phyloP scores from a whole-genome alignment of 441 rosid genomes.

The Adansonia rubrostipa region DNA sequence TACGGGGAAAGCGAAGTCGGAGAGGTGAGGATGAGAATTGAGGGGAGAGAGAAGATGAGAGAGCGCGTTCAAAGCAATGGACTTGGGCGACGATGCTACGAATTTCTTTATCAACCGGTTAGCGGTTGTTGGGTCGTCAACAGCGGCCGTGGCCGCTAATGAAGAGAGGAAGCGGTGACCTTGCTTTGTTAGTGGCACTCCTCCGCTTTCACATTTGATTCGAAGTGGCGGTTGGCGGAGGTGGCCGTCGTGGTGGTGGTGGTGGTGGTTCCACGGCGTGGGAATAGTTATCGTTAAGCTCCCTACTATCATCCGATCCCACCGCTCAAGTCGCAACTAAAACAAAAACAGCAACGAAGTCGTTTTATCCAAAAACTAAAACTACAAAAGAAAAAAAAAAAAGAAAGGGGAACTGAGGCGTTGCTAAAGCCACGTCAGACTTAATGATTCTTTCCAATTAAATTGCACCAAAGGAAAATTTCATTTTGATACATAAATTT shows the following conservation, averaged over 20 bases:
- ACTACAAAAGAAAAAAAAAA: too few species aligned
- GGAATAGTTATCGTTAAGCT: slow-evolving; percentile 26
- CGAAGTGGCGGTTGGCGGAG: neutral
- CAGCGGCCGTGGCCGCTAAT: slow-evolving; percentile 42
- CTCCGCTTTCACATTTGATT: slow-evolving; percentile 28
- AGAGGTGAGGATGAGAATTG: slow-evolving; percentile 50
- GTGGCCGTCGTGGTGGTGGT: neutral
- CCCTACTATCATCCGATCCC: slow-evolving; percentile 24
- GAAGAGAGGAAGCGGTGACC: slow-evolving; percentile 58
- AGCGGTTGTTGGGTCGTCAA: slow-evolving; percentile 51
- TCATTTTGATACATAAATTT: too few species aligned
- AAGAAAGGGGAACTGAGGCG: neutral
- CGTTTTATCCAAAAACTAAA: neutral
- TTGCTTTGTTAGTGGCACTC: slow-evolving; percentile 58
- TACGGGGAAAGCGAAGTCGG: slow-evolving; percentile 68
- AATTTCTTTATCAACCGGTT: slow-evolving; percentile 75
- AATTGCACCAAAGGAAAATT: too few species aligned
- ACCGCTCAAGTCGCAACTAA: neutral
- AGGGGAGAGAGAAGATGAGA: slow-evolving; percentile 71
- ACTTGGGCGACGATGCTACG: slow-evolving; percentile 71
- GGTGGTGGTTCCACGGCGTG: slow-evolving; percentile 26
- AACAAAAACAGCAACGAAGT: neutral
- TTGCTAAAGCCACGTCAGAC: neutral
- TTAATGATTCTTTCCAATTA: neutral
- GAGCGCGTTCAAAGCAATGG: slow-evolving; percentile 70